A percentile compares a stretch with the other conserved stretches of the same genome.
Evolutionary conservation across 768 basidiomycete genomes (phyloP).

Genomic region (Pisolithus tinctorius): DNA sequence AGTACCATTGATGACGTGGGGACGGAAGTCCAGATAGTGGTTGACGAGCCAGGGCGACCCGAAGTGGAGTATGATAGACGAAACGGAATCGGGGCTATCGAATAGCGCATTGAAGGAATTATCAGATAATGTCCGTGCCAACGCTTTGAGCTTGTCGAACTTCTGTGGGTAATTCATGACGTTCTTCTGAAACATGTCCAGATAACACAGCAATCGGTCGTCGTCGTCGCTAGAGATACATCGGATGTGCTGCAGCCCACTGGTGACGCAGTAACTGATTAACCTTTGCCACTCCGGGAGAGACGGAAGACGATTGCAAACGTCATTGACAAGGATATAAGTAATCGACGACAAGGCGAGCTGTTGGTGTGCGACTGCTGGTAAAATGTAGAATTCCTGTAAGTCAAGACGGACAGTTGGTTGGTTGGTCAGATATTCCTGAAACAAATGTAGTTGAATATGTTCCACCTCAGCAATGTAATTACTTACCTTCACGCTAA

Average conservation of each 20-base stretch:
- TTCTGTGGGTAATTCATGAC: background rate
- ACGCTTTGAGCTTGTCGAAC: background rate
- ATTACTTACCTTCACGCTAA: conserved; percentile 16
- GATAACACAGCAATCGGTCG: background rate
- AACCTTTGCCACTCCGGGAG: background rate
- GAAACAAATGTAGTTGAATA: background rate
- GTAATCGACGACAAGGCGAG: background rate
- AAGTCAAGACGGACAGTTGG: background rate
- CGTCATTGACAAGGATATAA: background rate
- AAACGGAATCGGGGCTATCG: background rate
- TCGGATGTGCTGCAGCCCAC: background rate
- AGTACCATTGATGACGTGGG: background rate
- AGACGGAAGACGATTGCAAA: background rate
- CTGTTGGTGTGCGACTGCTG: background rate
- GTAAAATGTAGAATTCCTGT: background rate
- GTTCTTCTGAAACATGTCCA: background rate
- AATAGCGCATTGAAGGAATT: background rate
- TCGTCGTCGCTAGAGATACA: background rate
- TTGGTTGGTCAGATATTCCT: conserved; percentile 12
- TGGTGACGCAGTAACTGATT: background rate
- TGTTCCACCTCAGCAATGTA: background rate
- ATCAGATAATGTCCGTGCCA: too few species aligned
- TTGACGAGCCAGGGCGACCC: background rate
- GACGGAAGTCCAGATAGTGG: background rate
- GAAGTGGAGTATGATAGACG: background rate